phyloP scores from a whole-genome alignment of 805 yeast species.

The Yarrowia sp. region DNA sequence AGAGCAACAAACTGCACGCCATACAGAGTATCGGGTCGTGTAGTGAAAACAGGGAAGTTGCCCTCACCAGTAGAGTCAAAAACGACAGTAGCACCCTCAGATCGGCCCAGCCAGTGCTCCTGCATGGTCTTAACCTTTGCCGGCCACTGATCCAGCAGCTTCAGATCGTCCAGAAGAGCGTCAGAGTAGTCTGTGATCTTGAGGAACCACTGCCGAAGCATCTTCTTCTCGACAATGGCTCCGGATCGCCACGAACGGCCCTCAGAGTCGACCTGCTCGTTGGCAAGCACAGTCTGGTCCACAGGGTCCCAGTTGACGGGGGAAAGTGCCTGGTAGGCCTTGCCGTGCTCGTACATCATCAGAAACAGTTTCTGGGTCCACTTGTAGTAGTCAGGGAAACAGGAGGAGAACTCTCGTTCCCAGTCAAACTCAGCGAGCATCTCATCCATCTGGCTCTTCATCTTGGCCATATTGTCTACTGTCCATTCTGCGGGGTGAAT shows the following conservation, averaged over 20 bases:
- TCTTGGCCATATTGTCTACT: conserved; percentile 71
- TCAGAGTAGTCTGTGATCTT: conserved; percentile 85
- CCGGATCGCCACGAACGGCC: conserved; percentile 98
- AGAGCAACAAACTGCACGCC: conserved; percentile 85
- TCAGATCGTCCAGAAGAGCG: conserved; percentile 69
- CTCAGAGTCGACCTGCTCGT: conserved; percentile 90
- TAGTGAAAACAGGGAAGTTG: conserved; percentile 70
- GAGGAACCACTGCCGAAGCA: conserved; percentile 91
- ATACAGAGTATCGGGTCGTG: conserved; percentile 87
- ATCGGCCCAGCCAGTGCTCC: conserved; percentile 90
- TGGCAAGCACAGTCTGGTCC: conserved; percentile 92
- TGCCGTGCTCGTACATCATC: conserved; percentile 71
- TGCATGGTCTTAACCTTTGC: conserved; percentile 89
- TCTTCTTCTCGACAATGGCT: conserved; percentile 83
- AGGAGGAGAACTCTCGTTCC: conserved; percentile 88
- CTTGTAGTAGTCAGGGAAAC: conserved; percentile 84
- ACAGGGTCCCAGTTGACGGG: conserved; percentile 98
- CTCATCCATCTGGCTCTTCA: conserved; percentile 79
- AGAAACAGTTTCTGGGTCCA: conserved; percentile 91
- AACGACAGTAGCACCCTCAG: conserved; percentile 74
- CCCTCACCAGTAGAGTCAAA: conserved; percentile 53
- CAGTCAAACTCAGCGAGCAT: conserved; percentile 92
- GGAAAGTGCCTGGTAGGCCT: conserved; percentile 86
- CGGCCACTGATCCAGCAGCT: conserved; percentile 78
- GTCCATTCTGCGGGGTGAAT: conserved; percentile 89